Percentiles rank a stretch among this genome's conserved stretches.
Conservation (phyloP, 139 green algal species). For the Nannochloris sp. region DNA sequence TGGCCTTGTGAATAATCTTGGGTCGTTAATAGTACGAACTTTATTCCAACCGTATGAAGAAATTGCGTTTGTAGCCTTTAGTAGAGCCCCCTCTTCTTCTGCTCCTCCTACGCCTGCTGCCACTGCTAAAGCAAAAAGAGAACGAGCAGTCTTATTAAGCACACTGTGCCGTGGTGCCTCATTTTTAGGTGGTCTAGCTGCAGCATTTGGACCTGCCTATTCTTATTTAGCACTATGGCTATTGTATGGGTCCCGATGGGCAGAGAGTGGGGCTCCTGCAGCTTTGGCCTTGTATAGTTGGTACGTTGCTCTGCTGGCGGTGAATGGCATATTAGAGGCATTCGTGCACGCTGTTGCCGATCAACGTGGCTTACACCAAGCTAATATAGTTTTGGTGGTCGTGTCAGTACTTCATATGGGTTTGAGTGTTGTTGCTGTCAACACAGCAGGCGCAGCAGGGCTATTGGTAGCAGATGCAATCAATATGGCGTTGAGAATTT, state of each 20-base stretch:
- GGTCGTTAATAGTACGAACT: slow-evolving; percentile 73
- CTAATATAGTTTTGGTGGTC: slow-evolving; percentile 54
- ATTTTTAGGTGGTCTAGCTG: slow-evolving; percentile 51
- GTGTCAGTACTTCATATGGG: slow-evolving; percentile 46
- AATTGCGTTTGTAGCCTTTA: slow-evolving; percentile 77
- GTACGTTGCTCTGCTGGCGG: slow-evolving; percentile 71
- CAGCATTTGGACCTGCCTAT: slow-evolving; percentile 74
- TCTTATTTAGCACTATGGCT: slow-evolving; percentile 53
- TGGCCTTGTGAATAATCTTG: slow-evolving; percentile 76
- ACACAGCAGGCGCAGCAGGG: slow-evolving; percentile 31
- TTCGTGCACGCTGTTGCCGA: slow-evolving; percentile 70
- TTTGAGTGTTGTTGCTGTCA: slow-evolving; percentile 35
- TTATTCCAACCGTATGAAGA: slow-evolving; percentile 85
- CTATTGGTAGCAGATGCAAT: slow-evolving; percentile 61
- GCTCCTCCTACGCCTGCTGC: background rate
- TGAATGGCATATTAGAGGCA: slow-evolving; percentile 71
- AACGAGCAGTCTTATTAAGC: slow-evolving; percentile 37
- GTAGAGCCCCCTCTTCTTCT: slow-evolving; percentile 20
- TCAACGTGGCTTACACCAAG: slow-evolving; percentile 28
- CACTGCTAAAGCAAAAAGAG: background rate
- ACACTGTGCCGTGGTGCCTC: slow-evolving; percentile 44
- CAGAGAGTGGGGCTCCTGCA: slow-evolving; percentile 54
- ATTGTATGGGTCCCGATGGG: slow-evolving; percentile 64
- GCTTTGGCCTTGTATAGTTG: slow-evolving; percentile 65
- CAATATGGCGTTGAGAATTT: slow-evolving; percentile 75